A percentile compares a stretch with the other conserved stretches of the same genome.
phyloP scores from a whole-genome alignment of 2,329 filamentous ascomycete species.

The Diaporthe longicolla region DNA sequence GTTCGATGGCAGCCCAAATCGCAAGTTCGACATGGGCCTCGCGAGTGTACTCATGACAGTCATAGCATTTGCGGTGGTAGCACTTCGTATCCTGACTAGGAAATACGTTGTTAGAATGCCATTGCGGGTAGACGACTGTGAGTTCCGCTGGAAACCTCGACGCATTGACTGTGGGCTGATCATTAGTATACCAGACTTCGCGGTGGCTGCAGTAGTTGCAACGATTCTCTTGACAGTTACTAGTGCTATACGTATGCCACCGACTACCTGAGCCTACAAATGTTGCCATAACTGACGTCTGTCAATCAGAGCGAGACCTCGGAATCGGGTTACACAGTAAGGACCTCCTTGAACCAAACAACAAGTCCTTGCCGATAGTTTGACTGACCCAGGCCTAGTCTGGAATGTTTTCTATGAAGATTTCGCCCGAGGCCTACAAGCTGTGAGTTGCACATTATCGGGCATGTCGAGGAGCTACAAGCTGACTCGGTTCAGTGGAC shows the following conservation, averaged over 20 bases:
- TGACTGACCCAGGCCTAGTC: background rate
- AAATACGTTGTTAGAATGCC: background rate
- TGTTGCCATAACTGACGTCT: background rate
- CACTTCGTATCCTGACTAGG: constrained; percentile 9
- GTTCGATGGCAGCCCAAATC: background rate
- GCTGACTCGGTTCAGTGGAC: constrained; percentile 5
- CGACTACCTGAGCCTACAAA: background rate
- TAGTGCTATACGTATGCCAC: background rate
- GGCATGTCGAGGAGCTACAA: background rate
- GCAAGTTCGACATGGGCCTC: background rate
- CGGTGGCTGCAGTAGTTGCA: background rate
- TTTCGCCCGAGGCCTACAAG: background rate
- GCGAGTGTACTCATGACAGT: background rate
- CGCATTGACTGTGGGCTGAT: background rate
- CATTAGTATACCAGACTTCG: background rate
- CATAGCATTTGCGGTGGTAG: constrained; percentile 7
- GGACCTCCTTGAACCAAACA: background rate
- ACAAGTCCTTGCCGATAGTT: too few species aligned
- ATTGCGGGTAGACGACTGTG: background rate
- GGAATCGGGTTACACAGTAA: constrained; percentile 22
- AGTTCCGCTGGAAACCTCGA: background rate
- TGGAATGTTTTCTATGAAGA: background rate
- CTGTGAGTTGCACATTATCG: background rate
- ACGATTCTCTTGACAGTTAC: background rate
- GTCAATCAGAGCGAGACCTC: background rate